These are phyloP conservation scores for Chrysoporthe deuterocubensis DNA, from an alignment of 2,329 filamentous ascomycete genomes.

Conservation along the genomic window DNA sequence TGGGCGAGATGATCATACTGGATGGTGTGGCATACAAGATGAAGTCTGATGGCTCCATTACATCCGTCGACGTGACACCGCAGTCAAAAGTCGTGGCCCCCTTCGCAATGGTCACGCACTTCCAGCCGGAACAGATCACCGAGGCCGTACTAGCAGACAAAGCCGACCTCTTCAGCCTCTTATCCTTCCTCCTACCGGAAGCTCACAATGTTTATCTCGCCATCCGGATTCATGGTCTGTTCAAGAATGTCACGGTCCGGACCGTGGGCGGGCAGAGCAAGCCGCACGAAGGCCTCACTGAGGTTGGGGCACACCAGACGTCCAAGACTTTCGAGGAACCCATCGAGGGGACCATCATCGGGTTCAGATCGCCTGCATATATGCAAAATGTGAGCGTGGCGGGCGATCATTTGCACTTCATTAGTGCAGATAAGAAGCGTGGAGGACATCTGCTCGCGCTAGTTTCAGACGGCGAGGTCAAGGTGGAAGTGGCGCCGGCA, in stretches of 20 bases:
- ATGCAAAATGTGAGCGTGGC: conserved; percentile 41
- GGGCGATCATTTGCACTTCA: conserved; percentile 42
- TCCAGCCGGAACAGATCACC: conserved; percentile 33
- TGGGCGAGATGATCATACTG: conserved; percentile 42
- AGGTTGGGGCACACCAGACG: conserved; percentile 37
- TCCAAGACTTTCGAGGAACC: conserved; percentile 35
- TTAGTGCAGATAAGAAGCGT: conserved; percentile 36
- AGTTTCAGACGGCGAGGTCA: conserved; percentile 38
- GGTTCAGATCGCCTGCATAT: conserved; percentile 40
- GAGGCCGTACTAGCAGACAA: conserved; percentile 35
- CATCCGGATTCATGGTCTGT: conserved; percentile 38
- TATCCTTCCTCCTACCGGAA: conserved; percentile 33
- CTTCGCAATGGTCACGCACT: conserved; percentile 41
- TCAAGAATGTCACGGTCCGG: conserved; percentile 37
- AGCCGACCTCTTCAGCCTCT: conserved; percentile 33
- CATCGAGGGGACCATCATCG: conserved; percentile 37
- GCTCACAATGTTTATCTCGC: conserved; percentile 38
- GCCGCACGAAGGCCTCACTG: conserved; percentile 36
- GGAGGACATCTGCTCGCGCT: conserved; percentile 41
- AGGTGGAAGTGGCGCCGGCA: conserved; percentile 36
- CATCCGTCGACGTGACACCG: conserved; percentile 32
- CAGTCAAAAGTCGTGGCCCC: conserved; percentile 35
- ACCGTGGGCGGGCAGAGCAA: conserved; percentile 39
- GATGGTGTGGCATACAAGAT: conserved; percentile 41
- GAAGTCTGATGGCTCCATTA: conserved; percentile 40